These are phyloP conservation scores for Phytophthora capsici DNA, from an alignment of 352 stramenopile species.

Conservation along the genomic window DNA sequence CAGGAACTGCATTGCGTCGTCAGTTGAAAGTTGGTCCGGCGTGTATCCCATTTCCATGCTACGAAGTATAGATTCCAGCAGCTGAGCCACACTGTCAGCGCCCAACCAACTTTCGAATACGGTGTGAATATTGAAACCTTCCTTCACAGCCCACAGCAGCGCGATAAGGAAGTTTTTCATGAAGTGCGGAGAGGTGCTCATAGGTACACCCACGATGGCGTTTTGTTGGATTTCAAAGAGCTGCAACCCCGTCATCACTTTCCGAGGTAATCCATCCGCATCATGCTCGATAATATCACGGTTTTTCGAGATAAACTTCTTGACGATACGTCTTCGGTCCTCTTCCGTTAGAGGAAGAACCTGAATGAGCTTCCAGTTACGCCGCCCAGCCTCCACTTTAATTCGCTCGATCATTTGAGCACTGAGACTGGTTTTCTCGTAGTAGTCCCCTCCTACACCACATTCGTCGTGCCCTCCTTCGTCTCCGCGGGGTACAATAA, in stretches of 20 bases:
- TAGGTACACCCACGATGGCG: conserved; percentile 63
- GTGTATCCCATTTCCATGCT: conserved; percentile 75
- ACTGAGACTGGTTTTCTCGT: conserved; percentile 63
- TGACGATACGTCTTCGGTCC: conserved; percentile 61
- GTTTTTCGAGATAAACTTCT: conserved; percentile 64
- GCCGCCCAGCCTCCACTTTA: conserved; percentile 80
- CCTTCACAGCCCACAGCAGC: conserved; percentile 69
- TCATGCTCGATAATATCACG: conserved; percentile 23
- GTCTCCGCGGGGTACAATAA: conserved; percentile 11
- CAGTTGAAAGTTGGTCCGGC: conserved; percentile 44
- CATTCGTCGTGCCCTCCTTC: conserved; percentile 25
- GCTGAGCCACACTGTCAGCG: conserved; percentile 53
- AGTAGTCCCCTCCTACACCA: conserved; percentile 50
- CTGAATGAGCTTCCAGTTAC: conserved; percentile 77
- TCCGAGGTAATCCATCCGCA: not conserved
- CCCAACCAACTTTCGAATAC: conserved; percentile 73
- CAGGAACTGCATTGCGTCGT: conserved; percentile 72
- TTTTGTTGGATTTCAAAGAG: conserved; percentile 85
- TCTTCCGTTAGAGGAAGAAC: conserved; percentile 66
- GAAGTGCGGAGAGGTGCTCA: conserved; percentile 63
- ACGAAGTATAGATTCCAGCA: conserved; percentile 70
- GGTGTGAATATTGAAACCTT: conserved; percentile 78
- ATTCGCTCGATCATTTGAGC: conserved; percentile 86
- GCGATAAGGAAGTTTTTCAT: conserved; percentile 68
- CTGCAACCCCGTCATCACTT: conserved; percentile 40